Conservation (phyloP, 768 basidiomycete species). For the Collybia nuda region DNA sequence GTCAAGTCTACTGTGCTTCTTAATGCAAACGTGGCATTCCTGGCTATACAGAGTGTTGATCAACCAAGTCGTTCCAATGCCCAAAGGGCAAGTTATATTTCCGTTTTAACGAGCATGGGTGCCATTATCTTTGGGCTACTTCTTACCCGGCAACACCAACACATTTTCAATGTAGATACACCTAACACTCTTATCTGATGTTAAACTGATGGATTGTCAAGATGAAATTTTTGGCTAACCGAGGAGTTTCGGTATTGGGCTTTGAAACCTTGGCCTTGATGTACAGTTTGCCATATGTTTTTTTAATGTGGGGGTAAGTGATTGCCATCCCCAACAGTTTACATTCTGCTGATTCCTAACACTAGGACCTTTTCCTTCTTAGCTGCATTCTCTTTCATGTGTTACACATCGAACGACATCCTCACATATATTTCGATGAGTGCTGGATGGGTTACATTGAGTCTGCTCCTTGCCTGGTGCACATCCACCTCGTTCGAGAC, state of each 20-base stretch:
- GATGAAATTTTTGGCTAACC: background rate
- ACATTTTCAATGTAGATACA: background rate
- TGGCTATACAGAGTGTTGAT: constrained; percentile 1
- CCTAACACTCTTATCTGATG: no score
- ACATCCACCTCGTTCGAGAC: background rate
- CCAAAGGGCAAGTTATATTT: constrained; percentile 3
- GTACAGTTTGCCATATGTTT: constrained; percentile 1
- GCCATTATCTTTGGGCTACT: background rate
- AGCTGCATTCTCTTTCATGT: constrained; percentile 4
- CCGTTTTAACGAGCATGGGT: background rate
- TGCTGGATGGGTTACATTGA: background rate
- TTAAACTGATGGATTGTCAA: background rate
- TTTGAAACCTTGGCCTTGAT: constrained; percentile 3
- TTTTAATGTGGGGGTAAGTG: constrained; percentile 3
- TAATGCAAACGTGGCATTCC: constrained; percentile 1
- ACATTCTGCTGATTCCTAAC: background rate
- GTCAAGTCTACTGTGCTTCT: constrained; percentile 1
- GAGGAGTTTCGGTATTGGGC: constrained; percentile 1
- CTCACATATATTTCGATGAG: constrained; percentile 1
- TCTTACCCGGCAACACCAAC: background rate
- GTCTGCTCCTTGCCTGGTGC: background rate
- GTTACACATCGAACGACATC: constrained; percentile 1
- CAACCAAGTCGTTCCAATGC: background rate
- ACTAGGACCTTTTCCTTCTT: background rate
- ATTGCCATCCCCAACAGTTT: background rate